These are phyloP conservation scores for Davidsoniella eucalypti DNA, from an alignment of 2,329 filamentous ascomycete species.

Conservation along the genomic window DNA sequence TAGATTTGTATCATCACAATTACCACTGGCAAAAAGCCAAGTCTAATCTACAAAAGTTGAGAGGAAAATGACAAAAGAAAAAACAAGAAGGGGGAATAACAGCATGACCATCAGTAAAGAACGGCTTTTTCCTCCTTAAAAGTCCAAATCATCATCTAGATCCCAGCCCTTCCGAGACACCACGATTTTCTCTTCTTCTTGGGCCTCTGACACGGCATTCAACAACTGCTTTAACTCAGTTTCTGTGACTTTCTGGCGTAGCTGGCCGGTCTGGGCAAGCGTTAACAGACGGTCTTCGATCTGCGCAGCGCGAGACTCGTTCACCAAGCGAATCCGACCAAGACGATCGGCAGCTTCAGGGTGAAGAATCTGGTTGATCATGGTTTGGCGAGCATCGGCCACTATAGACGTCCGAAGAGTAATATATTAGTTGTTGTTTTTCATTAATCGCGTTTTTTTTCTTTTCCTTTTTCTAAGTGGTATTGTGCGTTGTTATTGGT, in stretches of 20 bases:
- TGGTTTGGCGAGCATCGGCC: constrained; percentile 55
- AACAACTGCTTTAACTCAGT: constrained; percentile 85
- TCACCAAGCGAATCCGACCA: constrained; percentile 87
- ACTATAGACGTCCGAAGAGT: constrained; percentile 11
- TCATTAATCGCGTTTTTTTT: no score
- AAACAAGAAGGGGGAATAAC: neutral
- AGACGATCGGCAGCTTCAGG: constrained; percentile 87
- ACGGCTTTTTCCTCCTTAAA: constrained; percentile 22
- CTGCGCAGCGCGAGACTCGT: constrained; percentile 75
- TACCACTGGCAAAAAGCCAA: neutral
- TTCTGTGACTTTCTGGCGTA: constrained; percentile 77
- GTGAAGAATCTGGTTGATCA: constrained; percentile 84
- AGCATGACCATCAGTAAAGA: neutral
- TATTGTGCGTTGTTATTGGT: neutral
- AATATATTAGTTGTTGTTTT: no score
- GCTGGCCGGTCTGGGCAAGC: constrained; percentile 75
- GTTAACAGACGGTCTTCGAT: constrained; percentile 87
- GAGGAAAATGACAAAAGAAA: neutral
- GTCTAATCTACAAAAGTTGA: neutral
- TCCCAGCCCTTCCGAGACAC: constrained; percentile 71
- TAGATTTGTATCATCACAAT: neutral
- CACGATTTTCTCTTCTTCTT: constrained; percentile 71
- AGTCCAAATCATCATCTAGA: constrained; percentile 64
- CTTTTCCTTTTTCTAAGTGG: no score
- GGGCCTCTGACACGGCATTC: constrained; percentile 64